A percentile compares a stretch with the other conserved stretches of the same genome.
These are phyloP conservation scores for Scenedesmus sp. DNA, from an alignment of 163 green algal species.

Conservation along the genomic window DNA sequence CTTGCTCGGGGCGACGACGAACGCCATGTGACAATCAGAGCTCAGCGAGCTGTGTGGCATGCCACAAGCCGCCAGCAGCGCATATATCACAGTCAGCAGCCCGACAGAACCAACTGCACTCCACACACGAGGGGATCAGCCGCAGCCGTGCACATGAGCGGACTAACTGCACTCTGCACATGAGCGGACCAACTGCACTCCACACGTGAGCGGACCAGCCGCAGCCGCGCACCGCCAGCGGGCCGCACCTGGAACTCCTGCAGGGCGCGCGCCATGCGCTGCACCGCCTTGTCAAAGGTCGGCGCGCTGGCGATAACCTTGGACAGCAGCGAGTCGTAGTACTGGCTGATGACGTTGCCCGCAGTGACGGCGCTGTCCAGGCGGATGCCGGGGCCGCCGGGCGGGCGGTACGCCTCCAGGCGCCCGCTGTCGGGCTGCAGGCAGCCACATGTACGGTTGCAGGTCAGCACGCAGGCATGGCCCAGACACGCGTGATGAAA, in stretches of 20 bases:
- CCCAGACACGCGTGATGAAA: background rate
- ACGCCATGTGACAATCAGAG: background rate
- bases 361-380: slow-evolving; percentile 90
- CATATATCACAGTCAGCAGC: too few species aligned
- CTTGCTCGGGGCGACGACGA: background rate
- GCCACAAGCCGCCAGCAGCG: background rate
- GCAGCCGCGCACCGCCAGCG: too few species aligned
- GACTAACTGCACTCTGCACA: too few species aligned
- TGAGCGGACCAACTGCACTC: too few species aligned
- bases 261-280: slow-evolving; percentile 93
- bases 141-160: too few species aligned
- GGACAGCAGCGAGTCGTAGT: slow-evolving; percentile 95
- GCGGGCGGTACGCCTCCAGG: slow-evolving; percentile 90
- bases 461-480: background rate
- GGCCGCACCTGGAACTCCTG: slow-evolving; percentile 76
- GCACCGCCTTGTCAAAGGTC: slow-evolving; percentile 84
- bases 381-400: slow-evolving; percentile 91
- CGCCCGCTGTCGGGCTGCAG: slow-evolving; percentile 85
- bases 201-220: too few species aligned
- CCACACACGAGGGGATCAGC: too few species aligned
- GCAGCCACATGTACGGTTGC: background rate
- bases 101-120: too few species aligned
- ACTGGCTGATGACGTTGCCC: slow-evolving; percentile 85
- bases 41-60: background rate
- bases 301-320: slow-evolving; percentile 89